phyloP scores from a whole-genome alignment of 2,329 filamentous ascomycete genomes.

The Ceratocystis huliohia region DNA sequence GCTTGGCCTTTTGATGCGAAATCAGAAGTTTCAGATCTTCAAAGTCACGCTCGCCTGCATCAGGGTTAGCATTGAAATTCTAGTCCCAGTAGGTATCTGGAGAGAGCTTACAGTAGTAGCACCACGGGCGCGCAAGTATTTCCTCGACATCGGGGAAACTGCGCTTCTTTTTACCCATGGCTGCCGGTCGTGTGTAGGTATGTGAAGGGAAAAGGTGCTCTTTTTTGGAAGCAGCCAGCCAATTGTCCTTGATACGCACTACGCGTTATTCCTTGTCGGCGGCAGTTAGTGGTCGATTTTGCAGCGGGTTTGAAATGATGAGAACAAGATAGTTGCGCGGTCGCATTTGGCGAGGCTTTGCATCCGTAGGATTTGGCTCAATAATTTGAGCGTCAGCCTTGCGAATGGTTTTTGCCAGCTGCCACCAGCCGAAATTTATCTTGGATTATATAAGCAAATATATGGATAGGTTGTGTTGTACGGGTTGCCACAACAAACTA shows the following conservation, averaged over 20 bases:
- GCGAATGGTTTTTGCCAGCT: neutral
- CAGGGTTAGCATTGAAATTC: neutral
- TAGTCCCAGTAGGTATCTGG: neutral
- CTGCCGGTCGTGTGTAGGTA: neutral
- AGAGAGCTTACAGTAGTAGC: conserved; percentile 71
- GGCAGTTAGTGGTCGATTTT: neutral
- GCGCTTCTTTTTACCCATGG: conserved; percentile 84
- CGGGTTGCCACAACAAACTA: too few species aligned
- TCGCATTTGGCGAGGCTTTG: conserved; percentile 7
- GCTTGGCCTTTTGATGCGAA: conserved; percentile 96
- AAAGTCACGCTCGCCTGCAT: conserved; percentile 75
- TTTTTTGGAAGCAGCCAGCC: neutral
- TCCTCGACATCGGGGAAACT: conserved; percentile 78
- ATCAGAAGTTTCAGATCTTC: conserved; percentile 94
- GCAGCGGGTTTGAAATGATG: neutral
- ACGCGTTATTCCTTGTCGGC: neutral
- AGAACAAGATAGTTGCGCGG: neutral
- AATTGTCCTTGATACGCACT: neutral
- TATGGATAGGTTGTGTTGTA: too few species aligned
- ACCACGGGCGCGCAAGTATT: conserved; percentile 78
- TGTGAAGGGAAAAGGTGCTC: neutral
- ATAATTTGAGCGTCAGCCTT: neutral
- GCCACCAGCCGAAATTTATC: neutral
- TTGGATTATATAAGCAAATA: neutral
- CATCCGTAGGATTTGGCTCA: neutral